Percentiles rank a stretch among this genome's conserved stretches.
Conservation (phyloP, 805 yeast species). For the Yamadazyma kitorensis region DNA sequence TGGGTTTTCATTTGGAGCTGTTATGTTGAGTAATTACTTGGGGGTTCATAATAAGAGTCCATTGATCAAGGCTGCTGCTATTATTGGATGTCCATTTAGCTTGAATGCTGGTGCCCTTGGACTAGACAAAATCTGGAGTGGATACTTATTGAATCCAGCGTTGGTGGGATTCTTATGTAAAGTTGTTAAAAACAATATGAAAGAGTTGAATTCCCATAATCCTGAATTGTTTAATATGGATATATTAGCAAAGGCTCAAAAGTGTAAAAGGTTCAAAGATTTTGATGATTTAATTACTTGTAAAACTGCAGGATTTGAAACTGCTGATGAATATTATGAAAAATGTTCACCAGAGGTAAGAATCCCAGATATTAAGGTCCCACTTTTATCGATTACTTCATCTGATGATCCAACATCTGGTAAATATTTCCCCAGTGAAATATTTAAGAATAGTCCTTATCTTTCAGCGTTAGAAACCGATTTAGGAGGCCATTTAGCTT, state of each 20-base stretch:
- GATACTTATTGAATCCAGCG: conserved; percentile 31
- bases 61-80: conserved; percentile 46
- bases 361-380: conserved; percentile 53
- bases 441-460: conserved; percentile 57
- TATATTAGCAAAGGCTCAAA: conserved; percentile 12
- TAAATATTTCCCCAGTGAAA: conserved; percentile 49
- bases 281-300: conserved; percentile 70
- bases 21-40: conserved; percentile 65
- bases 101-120: conserved; percentile 46
- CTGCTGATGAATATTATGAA: conserved; percentile 64
- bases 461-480: conserved; percentile 55
- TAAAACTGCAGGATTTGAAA: conserved; percentile 60
- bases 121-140: conserved; percentile 38
- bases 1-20: conserved; percentile 84
- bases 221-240: conserved; percentile 29
- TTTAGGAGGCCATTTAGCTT: conserved; percentile 83
- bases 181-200: conserved; percentile 33
- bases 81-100: conserved; percentile 76
- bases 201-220: conserved; percentile 23
- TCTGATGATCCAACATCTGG: conserved; percentile 76
- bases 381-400: conserved; percentile 61
- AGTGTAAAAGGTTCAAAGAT: conserved; percentile 40
- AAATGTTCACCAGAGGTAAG: conserved; percentile 57
- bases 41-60: conserved; percentile 53
- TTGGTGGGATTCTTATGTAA: conserved; percentile 30